phyloP scores from a whole-genome alignment of 2,329 filamentous ascomycete genomes.

The Cercospora beticola region DNA sequence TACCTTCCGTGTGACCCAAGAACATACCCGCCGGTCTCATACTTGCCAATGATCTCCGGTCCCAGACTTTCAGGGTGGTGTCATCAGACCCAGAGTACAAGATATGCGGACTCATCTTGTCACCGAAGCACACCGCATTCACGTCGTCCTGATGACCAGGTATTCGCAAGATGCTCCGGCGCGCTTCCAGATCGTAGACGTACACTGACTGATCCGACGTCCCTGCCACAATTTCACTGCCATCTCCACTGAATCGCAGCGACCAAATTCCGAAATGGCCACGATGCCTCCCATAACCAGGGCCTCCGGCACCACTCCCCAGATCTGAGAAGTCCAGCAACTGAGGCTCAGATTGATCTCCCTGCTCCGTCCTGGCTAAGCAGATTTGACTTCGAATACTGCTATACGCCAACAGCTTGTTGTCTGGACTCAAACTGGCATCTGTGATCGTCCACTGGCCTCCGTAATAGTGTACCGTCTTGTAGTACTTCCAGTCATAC shows the following conservation, averaged over 20 bases:
- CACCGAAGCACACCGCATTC: conserved; percentile 94
- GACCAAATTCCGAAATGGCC: conserved; percentile 66
- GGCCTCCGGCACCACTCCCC: conserved; percentile 37
- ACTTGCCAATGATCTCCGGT: conserved; percentile 68
- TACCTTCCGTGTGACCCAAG: conserved; percentile 63
- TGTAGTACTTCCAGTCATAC: conserved; percentile 94
- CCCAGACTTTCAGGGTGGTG: conserved; percentile 92
- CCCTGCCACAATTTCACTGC: conserved; percentile 84
- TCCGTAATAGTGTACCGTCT: conserved; percentile 85
- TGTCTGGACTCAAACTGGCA: conserved; percentile 85
- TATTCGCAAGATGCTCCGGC: conserved; percentile 70
- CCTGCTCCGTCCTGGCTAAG: conserved; percentile 81
- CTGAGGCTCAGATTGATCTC: conserved; percentile 75
- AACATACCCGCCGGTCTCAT: conserved; percentile 64
- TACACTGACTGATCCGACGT: conserved; percentile 77
- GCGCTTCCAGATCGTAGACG: conserved; percentile 87
- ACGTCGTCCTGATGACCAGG: conserved; percentile 83
- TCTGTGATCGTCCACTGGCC: conserved; percentile 97
- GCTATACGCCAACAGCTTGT: conserved; percentile 86
- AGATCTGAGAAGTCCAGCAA: conserved; percentile 68
- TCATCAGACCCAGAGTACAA: conserved; percentile 96
- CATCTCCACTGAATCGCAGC: conserved; percentile 87
- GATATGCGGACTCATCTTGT: conserved; percentile 84
- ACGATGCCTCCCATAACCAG: conserved; percentile 31
- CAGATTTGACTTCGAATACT: conserved; percentile 84